phyloP scores from a whole-genome alignment of 2,329 filamentous ascomycete genomes.

The Colletotrichum sansevieriae region DNA sequence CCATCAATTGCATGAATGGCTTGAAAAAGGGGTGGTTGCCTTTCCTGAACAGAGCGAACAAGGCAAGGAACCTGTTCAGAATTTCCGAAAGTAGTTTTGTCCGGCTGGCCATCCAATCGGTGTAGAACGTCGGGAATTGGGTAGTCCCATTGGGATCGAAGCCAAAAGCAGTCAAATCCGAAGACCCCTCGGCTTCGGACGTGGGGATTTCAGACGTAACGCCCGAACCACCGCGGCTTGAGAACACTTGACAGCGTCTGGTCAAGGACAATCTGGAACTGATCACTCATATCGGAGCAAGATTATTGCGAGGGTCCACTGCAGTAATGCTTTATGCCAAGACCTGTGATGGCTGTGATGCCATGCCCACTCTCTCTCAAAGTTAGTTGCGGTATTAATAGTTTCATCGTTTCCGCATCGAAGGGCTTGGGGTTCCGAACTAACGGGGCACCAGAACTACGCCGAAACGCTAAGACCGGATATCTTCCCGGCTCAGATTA shows the following conservation, averaged over 20 bases:
- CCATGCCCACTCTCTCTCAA: not conserved
- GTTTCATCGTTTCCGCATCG: slow-evolving; percentile 9
- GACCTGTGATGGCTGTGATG: not conserved
- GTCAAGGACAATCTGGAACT: slow-evolving; percentile 13
- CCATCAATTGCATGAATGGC: slow-evolving; percentile 8
- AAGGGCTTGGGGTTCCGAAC: slow-evolving; percentile 1
- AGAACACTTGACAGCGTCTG: slow-evolving; percentile 6
- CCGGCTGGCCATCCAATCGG: not conserved
- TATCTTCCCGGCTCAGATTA: not conserved
- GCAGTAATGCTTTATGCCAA: not conserved
- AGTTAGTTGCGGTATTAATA: not conserved
- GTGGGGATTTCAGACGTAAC: not conserved
- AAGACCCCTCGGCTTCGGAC: not conserved
- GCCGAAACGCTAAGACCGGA: not conserved
- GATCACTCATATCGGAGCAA: not conserved
- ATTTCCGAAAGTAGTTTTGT: not conserved
- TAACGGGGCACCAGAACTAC: not conserved
- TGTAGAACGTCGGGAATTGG: not conserved
- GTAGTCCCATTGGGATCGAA: not conserved
- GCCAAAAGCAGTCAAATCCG: too few species aligned
- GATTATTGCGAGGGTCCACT: not conserved
- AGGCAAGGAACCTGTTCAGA: not conserved
- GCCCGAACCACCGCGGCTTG: not conserved
- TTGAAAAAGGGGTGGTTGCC: slow-evolving; percentile 12
- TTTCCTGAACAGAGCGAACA: slow-evolving; percentile 7